A percentile compares a stretch with the other conserved stretches of the same genome.
phyloP scores from a whole-genome alignment of 2,329 filamentous ascomycete species.

The Phialocephala sp. region DNA sequence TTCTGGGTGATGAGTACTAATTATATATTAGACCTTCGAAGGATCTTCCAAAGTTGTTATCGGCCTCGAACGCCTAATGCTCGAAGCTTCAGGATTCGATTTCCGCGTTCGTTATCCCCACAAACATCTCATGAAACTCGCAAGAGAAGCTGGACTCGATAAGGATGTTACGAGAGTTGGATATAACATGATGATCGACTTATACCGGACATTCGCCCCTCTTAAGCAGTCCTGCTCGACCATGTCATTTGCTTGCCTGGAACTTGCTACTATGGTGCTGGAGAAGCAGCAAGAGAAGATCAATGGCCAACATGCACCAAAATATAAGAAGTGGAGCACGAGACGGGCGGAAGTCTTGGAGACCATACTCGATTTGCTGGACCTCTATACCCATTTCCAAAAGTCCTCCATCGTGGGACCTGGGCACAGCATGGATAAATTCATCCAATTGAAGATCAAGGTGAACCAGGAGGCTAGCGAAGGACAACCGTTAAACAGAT shows the following conservation, averaged over 20 bases:
- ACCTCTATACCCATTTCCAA: constrained; percentile 88
- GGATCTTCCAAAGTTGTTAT: constrained; percentile 79
- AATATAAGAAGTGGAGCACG: constrained; percentile 54
- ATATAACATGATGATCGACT: constrained; percentile 83
- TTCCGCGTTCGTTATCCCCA: constrained; percentile 90
- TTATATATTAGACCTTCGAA: constrained; percentile 73
- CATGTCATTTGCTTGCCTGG: constrained; percentile 81
- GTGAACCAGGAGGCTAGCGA: constrained; percentile 82
- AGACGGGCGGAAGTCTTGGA: constrained; percentile 63
- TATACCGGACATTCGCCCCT: constrained; percentile 92
- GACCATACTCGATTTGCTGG: constrained; percentile 86
- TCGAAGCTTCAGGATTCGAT: constrained; percentile 92
- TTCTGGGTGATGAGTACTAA: neutral
- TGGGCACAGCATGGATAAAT: constrained; percentile 74
- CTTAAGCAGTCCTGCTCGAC: constrained; percentile 89
- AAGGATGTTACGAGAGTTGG: constrained; percentile 68
- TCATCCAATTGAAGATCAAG: constrained; percentile 85
- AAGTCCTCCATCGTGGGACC: constrained; percentile 76
- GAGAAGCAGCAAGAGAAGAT: constrained; percentile 58
- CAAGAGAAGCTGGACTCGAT: constrained; percentile 51
- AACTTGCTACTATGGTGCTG: constrained; percentile 76
- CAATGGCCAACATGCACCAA: constrained; percentile 54
- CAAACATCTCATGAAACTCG: constrained; percentile 81
- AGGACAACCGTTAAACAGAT: constrained; percentile 63
- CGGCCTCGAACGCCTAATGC: constrained; percentile 87